A percentile compares a stretch with the other conserved stretches of the same genome.
Conservation (phyloP, 108 stramenopile genomes). For the Thalassiosira profunda region DNA sequence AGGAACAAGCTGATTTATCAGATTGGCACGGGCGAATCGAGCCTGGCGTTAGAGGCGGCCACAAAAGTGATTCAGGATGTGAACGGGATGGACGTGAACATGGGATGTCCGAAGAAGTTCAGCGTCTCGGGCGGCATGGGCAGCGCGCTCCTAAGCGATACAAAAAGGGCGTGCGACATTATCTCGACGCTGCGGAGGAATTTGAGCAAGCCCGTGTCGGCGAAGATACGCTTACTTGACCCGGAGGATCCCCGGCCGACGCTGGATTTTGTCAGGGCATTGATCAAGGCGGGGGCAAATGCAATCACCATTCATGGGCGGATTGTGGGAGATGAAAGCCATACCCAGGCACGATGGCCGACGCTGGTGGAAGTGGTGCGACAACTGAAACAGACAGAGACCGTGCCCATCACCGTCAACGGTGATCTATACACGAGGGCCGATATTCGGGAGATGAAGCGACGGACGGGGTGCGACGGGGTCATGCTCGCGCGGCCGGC, state of each 20-base stretch:
- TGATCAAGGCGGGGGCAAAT: constrained; percentile 94
- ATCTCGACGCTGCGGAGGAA: constrained; percentile 62
- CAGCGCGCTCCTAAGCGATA: constrained; percentile 84
- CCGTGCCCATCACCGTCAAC: constrained; percentile 83
- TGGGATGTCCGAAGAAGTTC: constrained; percentile 99
- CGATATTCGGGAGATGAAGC: constrained; percentile 67
- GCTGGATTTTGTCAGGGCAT: constrained; percentile 71
- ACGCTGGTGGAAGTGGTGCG: constrained; percentile 79
- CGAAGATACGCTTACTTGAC: constrained; percentile 95
- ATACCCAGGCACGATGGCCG: constrained; percentile 78
- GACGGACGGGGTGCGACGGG: constrained; percentile 77
- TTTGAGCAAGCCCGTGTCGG: constrained; percentile 80
- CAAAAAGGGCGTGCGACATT: constrained; percentile 73
- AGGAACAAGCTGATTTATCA: constrained; percentile 88
- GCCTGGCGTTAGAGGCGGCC: constrained; percentile 86
- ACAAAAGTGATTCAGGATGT: constrained; percentile 82
- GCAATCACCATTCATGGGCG: constrained; percentile 96
- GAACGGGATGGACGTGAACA: constrained; percentile 95
- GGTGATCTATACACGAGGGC: constrained; percentile 93
- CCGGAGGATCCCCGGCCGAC: constrained; percentile 58
- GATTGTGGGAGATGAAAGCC: constrained; percentile 67
- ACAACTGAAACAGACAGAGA: constrained; percentile 45
- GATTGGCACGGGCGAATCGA: constrained; percentile 91
- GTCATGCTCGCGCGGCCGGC: constrained; percentile 96
- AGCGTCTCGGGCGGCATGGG: constrained; percentile 95